phyloP scores from a whole-genome alignment of 2,329 filamentous ascomycete genomes.

The Zymoseptoria tritici region DNA sequence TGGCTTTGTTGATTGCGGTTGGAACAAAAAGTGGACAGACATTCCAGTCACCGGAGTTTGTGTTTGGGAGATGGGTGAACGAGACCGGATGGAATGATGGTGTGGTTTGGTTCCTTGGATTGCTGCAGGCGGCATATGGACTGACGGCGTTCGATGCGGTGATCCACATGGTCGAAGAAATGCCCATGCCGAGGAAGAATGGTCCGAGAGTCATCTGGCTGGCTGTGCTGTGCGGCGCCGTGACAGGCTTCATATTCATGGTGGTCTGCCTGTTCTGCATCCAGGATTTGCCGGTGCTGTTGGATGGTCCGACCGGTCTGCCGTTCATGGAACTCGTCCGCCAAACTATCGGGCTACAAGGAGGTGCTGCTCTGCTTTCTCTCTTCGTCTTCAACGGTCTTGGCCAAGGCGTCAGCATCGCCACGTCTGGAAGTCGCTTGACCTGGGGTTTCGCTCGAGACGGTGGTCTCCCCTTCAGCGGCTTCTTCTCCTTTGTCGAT shows the following conservation, averaged over 20 bases:
- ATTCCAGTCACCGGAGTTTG: slow-evolving; percentile 46
- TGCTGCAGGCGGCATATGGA: slow-evolving; percentile 51
- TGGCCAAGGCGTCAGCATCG: slow-evolving; percentile 47
- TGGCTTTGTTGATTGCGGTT: slow-evolving; percentile 48
- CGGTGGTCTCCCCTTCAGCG: slow-evolving; percentile 20
- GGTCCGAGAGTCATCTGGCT: slow-evolving; percentile 48
- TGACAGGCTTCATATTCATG: slow-evolving; percentile 50
- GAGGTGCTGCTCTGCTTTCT: slow-evolving; percentile 39
- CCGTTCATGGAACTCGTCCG: slow-evolving; percentile 55
- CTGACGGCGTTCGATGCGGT: slow-evolving; percentile 52
- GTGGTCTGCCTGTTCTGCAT: slow-evolving; percentile 50
- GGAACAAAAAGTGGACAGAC: slow-evolving; percentile 38
- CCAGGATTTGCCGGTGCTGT: slow-evolving; percentile 39
- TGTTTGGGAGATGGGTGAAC: slow-evolving; percentile 48
- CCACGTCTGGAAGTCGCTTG: slow-evolving; percentile 30
- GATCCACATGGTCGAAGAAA: slow-evolving; percentile 53
- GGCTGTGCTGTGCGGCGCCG: slow-evolving; percentile 37
- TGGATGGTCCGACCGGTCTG: slow-evolving; percentile 43
- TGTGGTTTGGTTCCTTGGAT: slow-evolving; percentile 52
- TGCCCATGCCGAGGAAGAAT: slow-evolving; percentile 46
- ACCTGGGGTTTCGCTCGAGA: slow-evolving; percentile 26
- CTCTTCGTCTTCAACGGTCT: slow-evolving; percentile 52
- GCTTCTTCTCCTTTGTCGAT: slow-evolving; percentile 35
- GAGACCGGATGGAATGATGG: slow-evolving; percentile 48
- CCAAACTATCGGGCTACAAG: slow-evolving; percentile 42